These are phyloP conservation scores for Pythium phragmiticola DNA, from an alignment of 352 stramenopile genomes.

Conservation along the genomic window DNA sequence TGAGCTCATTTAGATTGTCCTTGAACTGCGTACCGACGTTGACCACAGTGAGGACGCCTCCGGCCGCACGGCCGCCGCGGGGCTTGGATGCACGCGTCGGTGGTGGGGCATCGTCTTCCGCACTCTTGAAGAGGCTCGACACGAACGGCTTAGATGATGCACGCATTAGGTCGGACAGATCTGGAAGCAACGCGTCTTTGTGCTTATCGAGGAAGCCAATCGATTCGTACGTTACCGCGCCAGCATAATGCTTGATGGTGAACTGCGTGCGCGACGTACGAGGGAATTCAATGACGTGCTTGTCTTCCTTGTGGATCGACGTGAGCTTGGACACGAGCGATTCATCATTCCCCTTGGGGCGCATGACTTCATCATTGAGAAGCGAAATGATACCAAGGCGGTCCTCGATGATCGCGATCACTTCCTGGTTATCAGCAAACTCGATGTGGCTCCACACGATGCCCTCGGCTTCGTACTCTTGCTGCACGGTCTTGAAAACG, in stretches of 20 bases:
- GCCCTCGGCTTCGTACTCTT: constrained; percentile 87
- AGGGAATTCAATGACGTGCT: constrained; percentile 77
- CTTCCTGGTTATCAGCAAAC: constrained; percentile 88
- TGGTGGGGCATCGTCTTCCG: neutral
- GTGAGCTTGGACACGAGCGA: constrained; percentile 76
- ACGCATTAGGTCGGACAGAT: constrained; percentile 87
- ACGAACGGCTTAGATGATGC: constrained; percentile 65
- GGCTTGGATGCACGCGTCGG: constrained; percentile 14
- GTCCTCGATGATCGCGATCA: constrained; percentile 87
- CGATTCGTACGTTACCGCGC: constrained; percentile 90
- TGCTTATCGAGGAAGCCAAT: constrained; percentile 95
- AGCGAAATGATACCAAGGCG: constrained; percentile 87
- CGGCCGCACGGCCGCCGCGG: constrained; percentile 34
- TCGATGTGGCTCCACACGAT: constrained; percentile 95
- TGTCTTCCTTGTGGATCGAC: constrained; percentile 77
- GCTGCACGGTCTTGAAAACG: constrained; percentile 88
- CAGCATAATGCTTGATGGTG: constrained; percentile 93
- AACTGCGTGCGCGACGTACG: constrained; percentile 85
- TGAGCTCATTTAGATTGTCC: constrained; percentile 90
- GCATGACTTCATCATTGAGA: constrained; percentile 89
- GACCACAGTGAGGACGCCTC: constrained; percentile 49
- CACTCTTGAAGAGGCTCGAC: constrained; percentile 46
- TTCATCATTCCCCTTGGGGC: constrained; percentile 84
- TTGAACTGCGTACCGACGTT: constrained; percentile 80
- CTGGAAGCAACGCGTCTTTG: constrained; percentile 92